phyloP scores from a whole-genome alignment of 2,329 filamentous ascomycete species.

The Apiospora malaysiana region DNA sequence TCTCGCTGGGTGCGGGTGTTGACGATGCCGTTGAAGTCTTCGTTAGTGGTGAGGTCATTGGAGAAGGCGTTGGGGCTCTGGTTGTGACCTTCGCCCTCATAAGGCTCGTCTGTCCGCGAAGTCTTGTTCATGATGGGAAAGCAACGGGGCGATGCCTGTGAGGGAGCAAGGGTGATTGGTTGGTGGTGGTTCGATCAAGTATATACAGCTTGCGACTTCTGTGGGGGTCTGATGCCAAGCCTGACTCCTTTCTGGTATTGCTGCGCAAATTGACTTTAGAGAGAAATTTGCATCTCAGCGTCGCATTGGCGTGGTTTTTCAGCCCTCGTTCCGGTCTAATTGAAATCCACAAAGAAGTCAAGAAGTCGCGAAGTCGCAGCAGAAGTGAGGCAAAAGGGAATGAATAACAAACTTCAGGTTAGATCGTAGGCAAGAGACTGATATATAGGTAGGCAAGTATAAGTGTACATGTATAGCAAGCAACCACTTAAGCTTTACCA shows the following conservation, averaged over 20 bases:
- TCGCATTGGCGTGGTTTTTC: slow-evolving; percentile 9
- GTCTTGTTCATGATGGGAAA: slow-evolving; percentile 38
- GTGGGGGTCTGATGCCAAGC: neutral
- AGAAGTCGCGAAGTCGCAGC: no score
- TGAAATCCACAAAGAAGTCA: slow-evolving; percentile 3
- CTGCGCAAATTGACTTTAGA: neutral
- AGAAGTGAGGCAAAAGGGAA: neutral
- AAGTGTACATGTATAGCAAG: neutral
- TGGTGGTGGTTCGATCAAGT: neutral
- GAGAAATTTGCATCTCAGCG: neutral
- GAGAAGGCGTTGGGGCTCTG: slow-evolving; percentile 60
- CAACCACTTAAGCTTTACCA: neutral
- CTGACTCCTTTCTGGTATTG: neutral
- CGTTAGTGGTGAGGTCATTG: slow-evolving; percentile 62
- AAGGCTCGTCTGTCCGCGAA: slow-evolving; percentile 46
- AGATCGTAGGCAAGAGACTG: no score
- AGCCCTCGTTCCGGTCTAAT: neutral
- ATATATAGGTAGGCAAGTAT: no score
- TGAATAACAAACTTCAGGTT: neutral
- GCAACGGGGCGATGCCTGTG: neutral
- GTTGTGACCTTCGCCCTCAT: slow-evolving; percentile 51
- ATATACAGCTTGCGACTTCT: slow-evolving; percentile 1
- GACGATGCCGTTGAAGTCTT: slow-evolving; percentile 59
- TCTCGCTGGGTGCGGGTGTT: slow-evolving; percentile 45
- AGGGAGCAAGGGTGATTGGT: neutral